Evolutionary conservation across 2,329 filamentous ascomycete species (phyloP), one percentile per base, ranked within the genome.

Genomic region (Colletotrichum horii): DNA sequence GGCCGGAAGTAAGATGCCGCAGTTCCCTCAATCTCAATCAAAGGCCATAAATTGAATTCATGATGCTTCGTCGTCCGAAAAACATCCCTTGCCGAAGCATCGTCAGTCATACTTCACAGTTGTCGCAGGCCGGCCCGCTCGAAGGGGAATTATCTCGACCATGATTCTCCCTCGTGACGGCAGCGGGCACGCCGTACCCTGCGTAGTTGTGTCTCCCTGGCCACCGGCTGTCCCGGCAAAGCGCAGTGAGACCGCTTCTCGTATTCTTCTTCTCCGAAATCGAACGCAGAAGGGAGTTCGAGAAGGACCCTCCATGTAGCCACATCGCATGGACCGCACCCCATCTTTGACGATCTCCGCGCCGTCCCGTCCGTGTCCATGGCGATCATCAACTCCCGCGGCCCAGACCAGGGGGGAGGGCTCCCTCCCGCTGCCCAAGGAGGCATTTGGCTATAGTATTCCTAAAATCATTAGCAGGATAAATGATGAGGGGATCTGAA

Each of bases 171-270:
- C n/a, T 48, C n/a, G 11, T 22, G n/a, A 52, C 1, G 3, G 14
- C 1, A 52, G 0, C 4, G 11, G 43, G 3, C 11, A 52, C 43
- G 22, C n/a, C n/a, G 0, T 0, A 0, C 43, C 43, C n/a, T 52
- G 43, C 6, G 3, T 22, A 2, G 43, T 8, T 12, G 11, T 8
- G n/a, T 52, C 43, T 52, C 43, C 43, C 43, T 52, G 11, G 43
- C n/a, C 43, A 52, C 43, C 43, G 43, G 43, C 43, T 52, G 43
- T 4, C n/a, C n/a, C 43, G 43, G 43, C 43, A 52, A 52, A 48
- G 19, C 9, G 19, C 38, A n/a, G 1, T 48, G 38, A 43, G n/a
- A 52, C 43, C 11, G 4, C 4, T 8, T 22, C 43, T 52, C 43
- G 43, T 22, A 22, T 4, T 3, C 4, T 14, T n/a, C n/a, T n/a